Base-by-base conservation (phyloP, 2,329 filamentous ascomycete species). In the Tolypocladium album region DNA sequence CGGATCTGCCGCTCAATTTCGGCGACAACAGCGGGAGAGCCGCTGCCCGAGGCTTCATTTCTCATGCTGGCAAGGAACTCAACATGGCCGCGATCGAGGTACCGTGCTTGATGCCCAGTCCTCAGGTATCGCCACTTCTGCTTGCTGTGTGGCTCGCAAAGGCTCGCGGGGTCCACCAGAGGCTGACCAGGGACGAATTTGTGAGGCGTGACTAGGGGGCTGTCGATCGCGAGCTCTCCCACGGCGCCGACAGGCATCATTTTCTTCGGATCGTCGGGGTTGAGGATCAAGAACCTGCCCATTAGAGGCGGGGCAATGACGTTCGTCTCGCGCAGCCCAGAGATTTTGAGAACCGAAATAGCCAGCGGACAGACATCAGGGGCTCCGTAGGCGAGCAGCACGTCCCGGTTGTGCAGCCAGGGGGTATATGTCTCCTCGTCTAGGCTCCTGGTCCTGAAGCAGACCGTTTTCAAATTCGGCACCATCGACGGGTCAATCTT, bases 211-310 rank as follows among this genome's bases (percentile, higher is more conserved):
- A 73, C 59, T 4, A 68, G 59, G 1, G 71, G 71, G 0, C 83
- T 83, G 64, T 86, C 83, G 40, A 88, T 79, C 4, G 86, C 76
- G 2, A 88, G 72, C 66, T 88, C 84, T 0, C 82, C 82, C 1
- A 83, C 72, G 0, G 79, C 76, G 1, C 83, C 83, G 15, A 82
- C 69, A 0, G 81, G 82, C 71, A 82, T 76, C 43, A 82, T 73
- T 40, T 75, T 77, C 62, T 76, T 76, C 38, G 75, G 74, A 58
- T 83, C 77, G 4, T 82, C 76, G 0, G 78, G 76, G 56, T 79
- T 80, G n/a, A 82, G 77, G 17, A 83, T 75, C 75, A 80, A 79
- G 56, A 81, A 80, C 12, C 75, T 76, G 4, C 81, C 80, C 3
- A 74, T 72, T 12, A 82, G 75, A 0, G 80, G 79, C 0, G 74